A percentile compares a stretch with the other conserved stretches of the same genome.
phyloP scores from a whole-genome alignment of 345 rosid species.

The Moricandia moricandioides region DNA sequence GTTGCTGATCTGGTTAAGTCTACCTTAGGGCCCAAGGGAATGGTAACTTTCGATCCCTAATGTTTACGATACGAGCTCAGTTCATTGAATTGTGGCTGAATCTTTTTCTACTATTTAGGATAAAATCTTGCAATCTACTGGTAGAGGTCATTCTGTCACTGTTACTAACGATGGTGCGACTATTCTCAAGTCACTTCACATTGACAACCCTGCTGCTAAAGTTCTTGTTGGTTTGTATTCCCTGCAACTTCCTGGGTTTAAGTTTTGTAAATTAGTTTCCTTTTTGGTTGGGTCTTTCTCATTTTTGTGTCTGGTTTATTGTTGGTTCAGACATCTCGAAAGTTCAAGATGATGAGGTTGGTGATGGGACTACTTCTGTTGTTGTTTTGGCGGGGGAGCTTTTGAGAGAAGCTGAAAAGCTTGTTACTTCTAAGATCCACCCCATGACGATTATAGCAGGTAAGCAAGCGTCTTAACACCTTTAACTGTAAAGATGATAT shows the following conservation, averaged over 20 bases:
- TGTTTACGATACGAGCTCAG: background rate
- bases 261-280: background rate
- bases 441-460: constrained; percentile 98
- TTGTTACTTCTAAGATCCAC: constrained; percentile 85
- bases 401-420: constrained; percentile 92
- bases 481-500: background rate
- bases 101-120: constrained; percentile 43
- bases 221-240: constrained; percentile 86
- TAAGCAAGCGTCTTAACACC: background rate
- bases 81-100: constrained; percentile 18
- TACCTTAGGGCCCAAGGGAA: constrained; percentile 96
- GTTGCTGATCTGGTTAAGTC: constrained; percentile 89
- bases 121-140: constrained; percentile 94
- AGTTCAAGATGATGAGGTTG: constrained; percentile 99
- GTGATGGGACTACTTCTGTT: constrained; percentile 99
- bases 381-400: constrained; percentile 98
- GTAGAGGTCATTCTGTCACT: constrained; percentile 74
- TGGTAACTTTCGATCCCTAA: constrained; percentile 50
- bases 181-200: constrained; percentile 87
- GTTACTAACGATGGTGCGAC: constrained; percentile 99
- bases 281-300: background rate
- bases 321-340: constrained; percentile 72
- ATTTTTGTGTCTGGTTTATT: background rate
- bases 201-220: constrained; percentile 96
- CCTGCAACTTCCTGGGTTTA: background rate